These are phyloP conservation scores for Prunus mira DNA, from an alignment of 306 rosid genomes.

Conservation along the genomic window DNA sequence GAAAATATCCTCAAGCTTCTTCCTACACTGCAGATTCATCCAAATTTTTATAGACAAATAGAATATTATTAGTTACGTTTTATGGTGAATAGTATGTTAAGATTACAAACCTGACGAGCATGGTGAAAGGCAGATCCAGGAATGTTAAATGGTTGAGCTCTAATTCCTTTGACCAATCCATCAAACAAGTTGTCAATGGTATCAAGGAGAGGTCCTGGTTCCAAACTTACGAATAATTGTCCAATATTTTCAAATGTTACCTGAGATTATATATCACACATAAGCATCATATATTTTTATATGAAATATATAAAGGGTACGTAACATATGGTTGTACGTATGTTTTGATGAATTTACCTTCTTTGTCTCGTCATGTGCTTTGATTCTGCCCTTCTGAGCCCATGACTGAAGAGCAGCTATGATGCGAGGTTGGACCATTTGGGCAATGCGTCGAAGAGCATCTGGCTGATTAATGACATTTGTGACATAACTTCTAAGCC, in stretches of 20 bases:
- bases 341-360: neutral
- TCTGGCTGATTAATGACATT: no score
- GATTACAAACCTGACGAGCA: neutral
- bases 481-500: no score
- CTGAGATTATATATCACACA: no score
- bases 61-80: neutral
- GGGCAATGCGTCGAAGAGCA: no score
- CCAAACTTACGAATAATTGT: conserved; percentile 23
- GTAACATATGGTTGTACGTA: no score
- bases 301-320: no score
- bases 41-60: no score
- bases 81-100: no score
- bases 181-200: conserved; percentile 10
- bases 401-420: no score
- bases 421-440: no score
- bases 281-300: no score
- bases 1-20: conserved; percentile 36
- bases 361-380: conserved; percentile 12
- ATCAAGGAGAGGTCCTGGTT: conserved; percentile 15
- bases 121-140: conserved; percentile 36
- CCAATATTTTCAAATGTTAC: neutral
- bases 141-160: conserved; percentile 39
- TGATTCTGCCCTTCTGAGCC: neutral
- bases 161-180: conserved; percentile 26
- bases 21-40: neutral